phyloP scores from a whole-genome alignment of 257 asterid genomes.

The Fraxinus pennsylvanica region DNA sequence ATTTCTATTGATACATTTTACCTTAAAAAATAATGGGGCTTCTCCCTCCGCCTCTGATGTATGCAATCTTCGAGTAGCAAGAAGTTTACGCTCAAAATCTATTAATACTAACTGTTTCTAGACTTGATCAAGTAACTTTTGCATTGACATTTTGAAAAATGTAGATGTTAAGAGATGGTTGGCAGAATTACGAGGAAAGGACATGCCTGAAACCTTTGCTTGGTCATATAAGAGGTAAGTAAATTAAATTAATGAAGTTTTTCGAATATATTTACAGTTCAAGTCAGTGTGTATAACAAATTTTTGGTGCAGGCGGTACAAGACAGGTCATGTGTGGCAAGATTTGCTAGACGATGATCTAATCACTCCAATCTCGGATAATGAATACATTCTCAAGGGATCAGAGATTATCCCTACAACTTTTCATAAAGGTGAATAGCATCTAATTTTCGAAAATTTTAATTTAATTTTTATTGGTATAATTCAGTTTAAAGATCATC shows the following conservation, averaged over 20 bases:
- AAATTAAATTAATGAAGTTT: background rate
- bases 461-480: too few species aligned
- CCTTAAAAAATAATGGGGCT: too few species aligned
- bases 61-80: too few species aligned
- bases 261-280: too few species aligned
- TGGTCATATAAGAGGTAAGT: constrained; percentile 43
- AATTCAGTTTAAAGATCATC: too few species aligned
- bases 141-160: background rate
- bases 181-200: constrained; percentile 51
- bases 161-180: constrained; percentile 42
- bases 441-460: too few species aligned
- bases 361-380: constrained; percentile 83
- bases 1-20: too few species aligned
- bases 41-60: too few species aligned
- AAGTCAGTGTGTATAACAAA: too few species aligned
- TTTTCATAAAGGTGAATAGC: constrained; percentile 38
- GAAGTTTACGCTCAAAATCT: too few species aligned
- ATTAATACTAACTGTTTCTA: background rate
- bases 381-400: constrained; percentile 89
- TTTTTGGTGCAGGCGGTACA: constrained; percentile 56
- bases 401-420: constrained; percentile 51
- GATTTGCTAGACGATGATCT: constrained; percentile 92
- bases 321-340: constrained; percentile 86
- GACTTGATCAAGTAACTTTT: background rate
- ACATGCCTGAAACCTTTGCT: constrained; percentile 50